These are phyloP conservation scores for Penicillium mononematosum DNA, from an alignment of 495 filamentous ascomycete genomes.

Conservation along the genomic window DNA sequence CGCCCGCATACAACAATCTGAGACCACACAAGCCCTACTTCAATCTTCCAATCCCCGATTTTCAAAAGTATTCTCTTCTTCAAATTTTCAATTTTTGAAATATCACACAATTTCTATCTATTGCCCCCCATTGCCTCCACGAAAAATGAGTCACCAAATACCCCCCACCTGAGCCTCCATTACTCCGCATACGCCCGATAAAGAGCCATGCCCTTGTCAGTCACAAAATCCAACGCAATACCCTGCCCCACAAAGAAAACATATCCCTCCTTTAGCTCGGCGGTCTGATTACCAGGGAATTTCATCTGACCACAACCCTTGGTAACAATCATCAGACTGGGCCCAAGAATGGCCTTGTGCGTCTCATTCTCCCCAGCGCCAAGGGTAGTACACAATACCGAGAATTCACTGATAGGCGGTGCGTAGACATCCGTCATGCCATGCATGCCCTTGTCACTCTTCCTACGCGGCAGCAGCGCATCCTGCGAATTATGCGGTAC, in stretches of 20 bases:
- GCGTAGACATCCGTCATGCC: slow-evolving; percentile 61
- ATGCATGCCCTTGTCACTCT: slow-evolving; percentile 52
- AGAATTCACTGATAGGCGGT: slow-evolving; percentile 73
- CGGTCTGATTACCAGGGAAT: slow-evolving; percentile 46
- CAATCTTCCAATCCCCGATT: background rate
- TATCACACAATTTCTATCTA: slow-evolving; percentile 1
- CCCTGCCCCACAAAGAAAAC: slow-evolving; percentile 70
- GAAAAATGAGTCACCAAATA: background rate
- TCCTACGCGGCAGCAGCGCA: slow-evolving; percentile 47
- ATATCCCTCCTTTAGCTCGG: slow-evolving; percentile 58
- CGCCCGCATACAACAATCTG: slow-evolving; percentile 3
- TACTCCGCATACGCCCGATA: slow-evolving; percentile 58
- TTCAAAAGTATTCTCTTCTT: background rate
- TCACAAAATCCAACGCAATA: slow-evolving; percentile 48
- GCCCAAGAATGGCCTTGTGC: slow-evolving; percentile 57
- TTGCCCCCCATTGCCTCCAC: background rate
- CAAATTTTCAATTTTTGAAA: background rate
- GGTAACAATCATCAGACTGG: slow-evolving; percentile 64
- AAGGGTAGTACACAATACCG: slow-evolving; percentile 61
- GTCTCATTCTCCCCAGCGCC: slow-evolving; percentile 56
- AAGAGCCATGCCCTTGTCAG: slow-evolving; percentile 51
- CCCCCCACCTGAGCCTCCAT: background rate
- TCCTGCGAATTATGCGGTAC: slow-evolving; percentile 55
- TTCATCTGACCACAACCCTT: slow-evolving; percentile 60
- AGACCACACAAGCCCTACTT: background rate